Conservation (phyloP, 768 basidiomycete species). For the Naganishia vishniacii region DNA sequence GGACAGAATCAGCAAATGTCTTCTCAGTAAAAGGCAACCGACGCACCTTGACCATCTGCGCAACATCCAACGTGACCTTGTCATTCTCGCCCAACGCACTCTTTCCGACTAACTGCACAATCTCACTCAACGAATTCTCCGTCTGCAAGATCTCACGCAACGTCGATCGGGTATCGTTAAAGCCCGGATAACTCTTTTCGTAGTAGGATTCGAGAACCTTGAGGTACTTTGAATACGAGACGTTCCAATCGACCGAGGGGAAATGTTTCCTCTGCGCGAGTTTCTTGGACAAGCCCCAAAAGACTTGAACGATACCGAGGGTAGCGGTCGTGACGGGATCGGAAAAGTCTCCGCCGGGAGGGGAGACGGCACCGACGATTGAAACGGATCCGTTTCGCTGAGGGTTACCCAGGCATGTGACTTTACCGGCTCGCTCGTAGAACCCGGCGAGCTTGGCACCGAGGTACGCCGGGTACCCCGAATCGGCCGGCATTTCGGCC, state of each 20-base stretch:
- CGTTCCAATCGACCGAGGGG: slow-evolving; percentile 99
- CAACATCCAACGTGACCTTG: slow-evolving; percentile 97
- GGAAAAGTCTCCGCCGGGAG: slow-evolving; percentile 98
- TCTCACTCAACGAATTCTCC: slow-evolving; percentile 96
- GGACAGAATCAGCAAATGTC: slow-evolving; percentile 4
- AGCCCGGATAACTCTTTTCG: slow-evolving; percentile 77
- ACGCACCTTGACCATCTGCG: slow-evolving; percentile 75
- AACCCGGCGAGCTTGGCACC: slow-evolving; percentile 92
- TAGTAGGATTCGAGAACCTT: slow-evolving; percentile 90
- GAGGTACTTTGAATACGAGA: slow-evolving; percentile 99
- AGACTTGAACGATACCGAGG: slow-evolving; percentile 96
- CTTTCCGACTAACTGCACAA: slow-evolving; percentile 99
- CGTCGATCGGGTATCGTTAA: slow-evolving; percentile 82
- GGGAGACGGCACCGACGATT: slow-evolving; percentile 97
- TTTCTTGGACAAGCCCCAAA: slow-evolving; percentile 99
- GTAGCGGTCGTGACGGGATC: slow-evolving; percentile 98
- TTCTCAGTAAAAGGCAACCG: neutral
- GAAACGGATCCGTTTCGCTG: slow-evolving; percentile 85
- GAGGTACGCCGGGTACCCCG: slow-evolving; percentile 96
- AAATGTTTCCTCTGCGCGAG: slow-evolving; percentile 98
- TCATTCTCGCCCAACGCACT: slow-evolving; percentile 92
- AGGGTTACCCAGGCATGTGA: slow-evolving; percentile 84
- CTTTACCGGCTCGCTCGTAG: slow-evolving; percentile 98
- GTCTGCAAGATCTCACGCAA: slow-evolving; percentile 98
- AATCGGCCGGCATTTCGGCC: slow-evolving; percentile 99